Conservation (phyloP, 768 basidiomycete species). For the Ephemerocybe angulata region DNA sequence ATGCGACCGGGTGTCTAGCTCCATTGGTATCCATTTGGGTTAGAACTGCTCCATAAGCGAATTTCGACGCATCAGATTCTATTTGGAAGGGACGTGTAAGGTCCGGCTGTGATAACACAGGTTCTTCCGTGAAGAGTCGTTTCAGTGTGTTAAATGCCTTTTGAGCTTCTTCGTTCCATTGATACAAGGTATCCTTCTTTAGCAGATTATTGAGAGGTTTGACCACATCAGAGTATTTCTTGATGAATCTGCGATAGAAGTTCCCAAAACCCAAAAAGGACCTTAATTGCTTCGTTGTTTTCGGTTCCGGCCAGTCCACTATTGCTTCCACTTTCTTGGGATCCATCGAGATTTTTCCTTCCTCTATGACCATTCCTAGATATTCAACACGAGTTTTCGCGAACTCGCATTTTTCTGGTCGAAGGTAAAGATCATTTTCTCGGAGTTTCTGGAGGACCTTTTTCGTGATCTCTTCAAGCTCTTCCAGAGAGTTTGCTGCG, state of each 20-base stretch:
- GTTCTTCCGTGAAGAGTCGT: conserved; percentile 17
- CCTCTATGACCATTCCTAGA: conserved; percentile 29
- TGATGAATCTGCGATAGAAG: conserved; percentile 35
- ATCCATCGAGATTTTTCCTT: conserved; percentile 32
- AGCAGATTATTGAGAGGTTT: conserved; percentile 26
- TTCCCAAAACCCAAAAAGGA: conserved; percentile 42
- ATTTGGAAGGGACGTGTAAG: conserved; percentile 20
- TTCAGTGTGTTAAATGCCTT: conserved; percentile 30
- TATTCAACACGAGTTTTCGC: conserved; percentile 20
- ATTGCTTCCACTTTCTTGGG: conserved; percentile 33
- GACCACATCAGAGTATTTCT: conserved; percentile 25
- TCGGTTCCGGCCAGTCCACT: conserved; percentile 35
- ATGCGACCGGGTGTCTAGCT: conserved; percentile 33
- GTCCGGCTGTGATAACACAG: conserved; percentile 21
- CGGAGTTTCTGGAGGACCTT: conserved; percentile 1
- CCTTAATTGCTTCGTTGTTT: conserved; percentile 27
- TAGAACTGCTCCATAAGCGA: conserved; percentile 29
- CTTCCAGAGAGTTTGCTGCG: conserved; percentile 22
- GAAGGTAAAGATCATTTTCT: conserved; percentile 28
- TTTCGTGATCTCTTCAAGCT: conserved; percentile 10
- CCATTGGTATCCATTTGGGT: conserved; percentile 24
- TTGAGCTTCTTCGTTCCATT: conserved; percentile 21
- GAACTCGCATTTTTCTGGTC: conserved; percentile 36
- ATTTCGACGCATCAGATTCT: conserved; percentile 29
- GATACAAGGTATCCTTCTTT: conserved; percentile 22